Conservation (phyloP, 2,329 filamentous ascomycete species). For the Dactylellina haptotyla region DNA sequence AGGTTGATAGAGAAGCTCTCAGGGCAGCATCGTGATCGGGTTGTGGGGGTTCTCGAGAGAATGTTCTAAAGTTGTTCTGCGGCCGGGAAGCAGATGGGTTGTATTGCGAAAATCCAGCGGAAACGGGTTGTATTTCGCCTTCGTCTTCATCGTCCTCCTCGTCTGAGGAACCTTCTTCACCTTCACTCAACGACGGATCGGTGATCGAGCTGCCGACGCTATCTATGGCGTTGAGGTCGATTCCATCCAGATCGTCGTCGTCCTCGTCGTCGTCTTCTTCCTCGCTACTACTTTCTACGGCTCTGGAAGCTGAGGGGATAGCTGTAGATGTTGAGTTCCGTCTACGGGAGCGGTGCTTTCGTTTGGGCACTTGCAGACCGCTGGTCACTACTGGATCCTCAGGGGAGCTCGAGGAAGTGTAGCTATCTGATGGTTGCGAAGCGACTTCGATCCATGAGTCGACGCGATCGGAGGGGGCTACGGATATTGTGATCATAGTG, state of each 20-base stretch:
- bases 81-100: conserved; percentile 28
- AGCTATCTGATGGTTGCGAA: conserved; percentile 77
- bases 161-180: conserved; percentile 37
- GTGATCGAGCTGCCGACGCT: conserved; percentile 51
- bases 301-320: conserved; percentile 33
- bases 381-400: conserved; percentile 81
- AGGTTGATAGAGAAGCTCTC: conserved; percentile 89
- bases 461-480: conserved; percentile 51
- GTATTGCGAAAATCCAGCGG: conserved; percentile 37
- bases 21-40: conserved; percentile 93
- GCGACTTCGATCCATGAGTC: conserved; percentile 97
- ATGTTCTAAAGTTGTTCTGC: conserved; percentile 49
- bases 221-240: conserved; percentile 43
- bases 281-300: conserved; percentile 49
- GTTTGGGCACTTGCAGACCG: conserved; percentile 67
- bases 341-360: conserved; percentile 36
- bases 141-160: conserved; percentile 42
- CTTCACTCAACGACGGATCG: conserved; percentile 48
- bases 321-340: conserved; percentile 49
- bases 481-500: conserved; percentile 48
- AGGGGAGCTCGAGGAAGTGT: conserved; percentile 75
- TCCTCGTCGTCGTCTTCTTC: conserved; percentile 38
- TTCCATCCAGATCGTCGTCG: conserved; percentile 50
- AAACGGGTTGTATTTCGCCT: conserved; percentile 40
- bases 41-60: conserved; percentile 64